These are phyloP conservation scores for Leptographium flavum DNA, from an alignment of 2,329 filamentous ascomycete species.

Conservation along the genomic window DNA sequence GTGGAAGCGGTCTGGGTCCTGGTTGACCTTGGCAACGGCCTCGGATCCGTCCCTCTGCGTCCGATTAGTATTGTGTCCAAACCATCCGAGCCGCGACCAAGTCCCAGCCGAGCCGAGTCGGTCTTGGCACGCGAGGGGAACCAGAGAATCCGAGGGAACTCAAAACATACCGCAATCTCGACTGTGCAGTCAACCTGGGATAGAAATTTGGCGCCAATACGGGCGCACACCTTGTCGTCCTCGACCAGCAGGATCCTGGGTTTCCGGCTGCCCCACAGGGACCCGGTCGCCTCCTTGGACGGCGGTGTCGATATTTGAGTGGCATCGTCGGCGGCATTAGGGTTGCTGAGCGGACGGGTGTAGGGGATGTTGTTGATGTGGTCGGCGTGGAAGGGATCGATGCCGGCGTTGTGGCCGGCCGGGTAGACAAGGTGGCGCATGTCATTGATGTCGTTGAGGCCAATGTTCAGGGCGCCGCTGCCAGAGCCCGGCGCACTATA, in stretches of 20 bases:
- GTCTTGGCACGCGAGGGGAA: not conserved
- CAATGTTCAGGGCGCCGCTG: conserved; percentile 18
- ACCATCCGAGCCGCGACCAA: no score
- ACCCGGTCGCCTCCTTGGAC: conserved; percentile 22
- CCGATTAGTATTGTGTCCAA: conserved; percentile 8
- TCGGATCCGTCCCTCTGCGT: conserved; percentile 64
- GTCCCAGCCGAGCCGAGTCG: not conserved
- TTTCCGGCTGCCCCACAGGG: conserved; percentile 44
- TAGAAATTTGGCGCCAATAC: conserved; percentile 55
- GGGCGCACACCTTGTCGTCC: conserved; percentile 54
- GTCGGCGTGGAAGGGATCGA: conserved; percentile 87
- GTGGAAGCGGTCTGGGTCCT: conserved; percentile 38
- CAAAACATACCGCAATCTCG: conserved; percentile 46
- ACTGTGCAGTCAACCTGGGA: conserved; percentile 51
- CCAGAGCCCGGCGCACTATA: conserved; percentile 32
- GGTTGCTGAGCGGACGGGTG: conserved; percentile 52
- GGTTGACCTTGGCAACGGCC: conserved; percentile 71
- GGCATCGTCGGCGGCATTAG: conserved; percentile 25
- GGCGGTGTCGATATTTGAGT: conserved; percentile 23
- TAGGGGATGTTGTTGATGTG: conserved; percentile 94
- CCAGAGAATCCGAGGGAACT: no score
- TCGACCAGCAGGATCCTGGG: conserved; percentile 86
- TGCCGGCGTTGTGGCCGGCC: conserved; percentile 78
- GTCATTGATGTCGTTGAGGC: conserved; percentile 41
- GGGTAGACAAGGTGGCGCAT: conserved; percentile 68